A percentile compares a stretch with the other conserved stretches of the same genome.
Evolutionary conservation across 106 monocot genomes (phyloP).

Genomic region (Acorus gramineus): DNA sequence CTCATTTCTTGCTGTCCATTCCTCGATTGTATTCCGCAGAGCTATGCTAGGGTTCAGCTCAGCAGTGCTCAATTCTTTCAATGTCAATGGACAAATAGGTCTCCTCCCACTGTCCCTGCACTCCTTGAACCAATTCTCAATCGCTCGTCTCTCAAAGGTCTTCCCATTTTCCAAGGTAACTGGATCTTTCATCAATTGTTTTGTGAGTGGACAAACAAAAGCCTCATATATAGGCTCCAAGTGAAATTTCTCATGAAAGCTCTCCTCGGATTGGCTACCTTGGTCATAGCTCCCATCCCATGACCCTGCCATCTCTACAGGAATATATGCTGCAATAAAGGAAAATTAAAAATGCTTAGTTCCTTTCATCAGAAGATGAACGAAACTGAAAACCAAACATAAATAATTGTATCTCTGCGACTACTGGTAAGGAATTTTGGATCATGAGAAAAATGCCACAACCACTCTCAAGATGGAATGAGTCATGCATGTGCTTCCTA

Average conservation of each 20-base stretch:
- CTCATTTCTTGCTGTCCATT: slow-evolving; percentile 84
- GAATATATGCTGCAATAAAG: background rate
- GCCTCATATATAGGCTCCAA: slow-evolving; percentile 76
- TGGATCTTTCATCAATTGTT: slow-evolving; percentile 75
- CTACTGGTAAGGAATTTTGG: too few species aligned
- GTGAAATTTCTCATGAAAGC: slow-evolving; percentile 40
- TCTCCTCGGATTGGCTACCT: slow-evolving; percentile 43
- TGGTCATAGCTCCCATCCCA: slow-evolving; percentile 32
- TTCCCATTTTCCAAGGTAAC: slow-evolving; percentile 68
- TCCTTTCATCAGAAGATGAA: too few species aligned
- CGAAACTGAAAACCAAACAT: too few species aligned
- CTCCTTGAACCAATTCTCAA: slow-evolving; percentile 88
- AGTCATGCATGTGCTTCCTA: too few species aligned
- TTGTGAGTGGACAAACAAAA: slow-evolving; percentile 81
- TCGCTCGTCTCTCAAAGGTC: slow-evolving; percentile 79
- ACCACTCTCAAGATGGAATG: too few species aligned
- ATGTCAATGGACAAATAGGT: slow-evolving; percentile 58
- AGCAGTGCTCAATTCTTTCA: slow-evolving; percentile 41
- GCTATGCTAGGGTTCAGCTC: slow-evolving; percentile 76
- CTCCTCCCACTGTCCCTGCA: slow-evolving; percentile 44
- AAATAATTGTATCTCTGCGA: too few species aligned
- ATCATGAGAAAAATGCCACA: too few species aligned
- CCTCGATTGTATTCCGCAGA: slow-evolving; percentile 77
- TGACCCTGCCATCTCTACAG: slow-evolving; percentile 41
- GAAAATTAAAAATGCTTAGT: too few species aligned